A percentile compares a stretch with the other conserved stretches of the same genome.
Evolutionary conservation across 495 filamentous ascomycete species (phyloP).

Genomic region (Penicillium nucicola): DNA sequence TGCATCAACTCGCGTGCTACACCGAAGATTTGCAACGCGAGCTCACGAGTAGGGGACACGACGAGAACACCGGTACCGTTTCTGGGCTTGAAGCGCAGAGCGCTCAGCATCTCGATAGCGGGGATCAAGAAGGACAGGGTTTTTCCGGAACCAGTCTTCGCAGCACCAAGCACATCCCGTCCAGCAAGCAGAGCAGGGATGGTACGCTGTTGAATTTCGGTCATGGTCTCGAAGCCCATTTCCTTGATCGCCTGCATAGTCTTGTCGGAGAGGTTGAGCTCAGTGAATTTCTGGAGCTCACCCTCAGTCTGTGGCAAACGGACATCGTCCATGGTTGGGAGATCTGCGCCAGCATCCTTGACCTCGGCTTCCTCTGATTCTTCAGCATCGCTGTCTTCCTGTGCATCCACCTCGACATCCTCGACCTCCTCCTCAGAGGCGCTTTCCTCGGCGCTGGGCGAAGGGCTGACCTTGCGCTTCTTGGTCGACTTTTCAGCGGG

Average conservation of each 20-base stretch:
- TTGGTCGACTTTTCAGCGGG: constrained; percentile 27
- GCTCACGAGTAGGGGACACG: constrained; percentile 67
- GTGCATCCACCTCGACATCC: constrained; percentile 15
- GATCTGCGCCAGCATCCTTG: constrained; percentile 32
- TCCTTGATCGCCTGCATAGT: constrained; percentile 84
- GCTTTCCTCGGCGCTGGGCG: constrained; percentile 31
- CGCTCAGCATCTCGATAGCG: constrained; percentile 88
- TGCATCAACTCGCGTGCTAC: constrained; percentile 90
- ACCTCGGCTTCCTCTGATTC: constrained; percentile 24
- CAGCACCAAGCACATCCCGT: constrained; percentile 90
- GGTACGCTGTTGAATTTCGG: constrained; percentile 84
- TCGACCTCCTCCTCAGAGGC: constrained; percentile 21
- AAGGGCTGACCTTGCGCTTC: constrained; percentile 36
- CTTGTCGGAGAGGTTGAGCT: constrained; percentile 81
- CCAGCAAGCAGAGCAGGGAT: constrained; percentile 88
- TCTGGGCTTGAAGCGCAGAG: constrained; percentile 81
- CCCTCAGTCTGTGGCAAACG: constrained; percentile 53
- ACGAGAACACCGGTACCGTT: constrained; percentile 82
- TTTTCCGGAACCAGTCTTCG: constrained; percentile 96
- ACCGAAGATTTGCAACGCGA: constrained; percentile 94
- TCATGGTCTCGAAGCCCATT: constrained; percentile 95
- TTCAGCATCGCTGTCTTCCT: constrained; percentile 19
- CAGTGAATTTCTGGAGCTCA: constrained; percentile 63
- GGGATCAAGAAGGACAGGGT: constrained; percentile 94
- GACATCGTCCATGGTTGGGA: constrained; percentile 50